Base-by-base conservation (phyloP, 371 early-diverging fungal species). In the Apophysomyces variabilis region DNA sequence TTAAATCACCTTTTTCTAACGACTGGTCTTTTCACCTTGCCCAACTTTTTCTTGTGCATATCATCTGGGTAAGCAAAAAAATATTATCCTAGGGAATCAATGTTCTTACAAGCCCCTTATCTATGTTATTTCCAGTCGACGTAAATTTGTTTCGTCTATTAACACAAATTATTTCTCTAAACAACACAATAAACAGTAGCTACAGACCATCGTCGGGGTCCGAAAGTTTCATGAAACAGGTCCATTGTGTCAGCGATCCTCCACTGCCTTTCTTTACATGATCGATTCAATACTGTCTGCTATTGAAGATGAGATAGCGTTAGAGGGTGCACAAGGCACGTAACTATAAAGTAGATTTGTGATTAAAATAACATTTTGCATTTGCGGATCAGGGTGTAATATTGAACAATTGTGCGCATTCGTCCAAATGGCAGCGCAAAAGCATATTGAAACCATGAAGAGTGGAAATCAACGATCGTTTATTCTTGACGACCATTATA, bases 261-360 rank as follows among this genome's bases (percentile, higher is more conserved):
- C 13, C 16, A 18, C 46, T 18, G 54, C 21, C 9, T 21, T 18
- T 9, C 21, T 18, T 26, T 1, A 18, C 21, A 50, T 50, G 54
- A 16, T 50, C 16, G 54, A 50, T 50, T 50, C 54, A 50, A 21
- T 50, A 50, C 21, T 50, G 21, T 50, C 54, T 18, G 54, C 21
- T 21, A 21, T 21, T 9, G 54, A 50, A 50, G 54, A 50, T 16
- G 54, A 50, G 11, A 11, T 50, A 21, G 54, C 54, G 9, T 50
- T 50, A 21, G 54, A 50, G 21, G 54, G 54, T 26, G 21, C 54
- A 50, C 54, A 50, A 50, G 54, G 54, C 41, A 41, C 41, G 41
- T 50, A 21, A 16, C 1, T 50, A 21, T 50, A 45, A 6, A 6
- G 13, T 3, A 13, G 21, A 18, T 7, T 21, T 50, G 1, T n/a